Evolutionary conservation across 2,329 filamentous ascomycete genomes (phyloP).

Genomic region (Chrysosporium keratinophilum): DNA sequence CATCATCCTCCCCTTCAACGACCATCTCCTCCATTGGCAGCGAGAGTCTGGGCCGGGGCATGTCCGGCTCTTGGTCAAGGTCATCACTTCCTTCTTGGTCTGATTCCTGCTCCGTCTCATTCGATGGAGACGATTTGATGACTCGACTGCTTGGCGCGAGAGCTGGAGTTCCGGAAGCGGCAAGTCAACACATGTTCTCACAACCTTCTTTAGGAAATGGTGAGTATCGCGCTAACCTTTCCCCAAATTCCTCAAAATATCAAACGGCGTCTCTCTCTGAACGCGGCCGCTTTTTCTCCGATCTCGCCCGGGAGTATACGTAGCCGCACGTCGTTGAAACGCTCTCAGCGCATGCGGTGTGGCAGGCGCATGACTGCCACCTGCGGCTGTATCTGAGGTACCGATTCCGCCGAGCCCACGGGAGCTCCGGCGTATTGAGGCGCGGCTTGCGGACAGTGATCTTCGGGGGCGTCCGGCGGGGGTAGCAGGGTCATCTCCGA

Average conservation of each 20-base stretch:
- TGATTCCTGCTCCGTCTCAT: slow-evolving; percentile 20
- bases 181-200: neutral
- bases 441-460: slow-evolving; percentile 27
- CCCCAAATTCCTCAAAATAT: slow-evolving; percentile 44
- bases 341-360: slow-evolving; percentile 48
- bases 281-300: slow-evolving; percentile 41
- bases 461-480: slow-evolving; percentile 22
- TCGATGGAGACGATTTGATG: slow-evolving; percentile 39
- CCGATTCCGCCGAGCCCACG: slow-evolving; percentile 13
- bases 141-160: slow-evolving; percentile 41
- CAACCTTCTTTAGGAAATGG: neutral
- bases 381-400: slow-evolving; percentile 8
- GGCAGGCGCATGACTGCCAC: slow-evolving; percentile 34
- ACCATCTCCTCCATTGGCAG: slow-evolving; percentile 37
- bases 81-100: slow-evolving; percentile 36
- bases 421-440: slow-evolving; percentile 28
- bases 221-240: slow-evolving; percentile 30
- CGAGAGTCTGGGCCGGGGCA: slow-evolving; percentile 34
- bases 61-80: slow-evolving; percentile 39
- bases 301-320: slow-evolving; percentile 41
- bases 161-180: slow-evolving; percentile 24
- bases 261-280: slow-evolving; percentile 47
- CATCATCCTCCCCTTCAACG: slow-evolving; percentile 33
- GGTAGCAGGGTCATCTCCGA: slow-evolving; percentile 26
- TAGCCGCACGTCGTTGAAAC: slow-evolving; percentile 43